Evolutionary conservation across 108 stramenopile genomes (phyloP).

Genomic region (Seminavis robusta): DNA sequence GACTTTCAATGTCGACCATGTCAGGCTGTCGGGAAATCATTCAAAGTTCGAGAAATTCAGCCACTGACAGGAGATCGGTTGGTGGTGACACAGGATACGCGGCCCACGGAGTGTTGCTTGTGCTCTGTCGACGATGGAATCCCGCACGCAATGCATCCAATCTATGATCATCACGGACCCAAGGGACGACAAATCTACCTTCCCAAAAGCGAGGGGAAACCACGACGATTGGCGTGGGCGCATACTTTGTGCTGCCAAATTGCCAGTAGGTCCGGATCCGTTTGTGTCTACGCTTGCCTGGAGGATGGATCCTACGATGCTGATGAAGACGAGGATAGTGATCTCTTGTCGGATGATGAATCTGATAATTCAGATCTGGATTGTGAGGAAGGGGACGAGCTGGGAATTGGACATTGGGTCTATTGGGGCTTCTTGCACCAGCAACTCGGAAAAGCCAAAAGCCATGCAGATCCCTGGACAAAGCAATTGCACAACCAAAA

Average conservation of each 20-base stretch:
- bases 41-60: constrained; percentile 19
- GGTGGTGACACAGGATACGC: constrained; percentile 17
- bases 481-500: constrained; percentile 1
- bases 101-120: constrained; percentile 51
- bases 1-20: constrained; percentile 50
- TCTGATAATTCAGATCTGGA: constrained; percentile 4
- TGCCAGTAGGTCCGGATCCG: constrained; percentile 7
- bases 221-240: constrained; percentile 45
- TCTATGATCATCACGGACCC: constrained; percentile 36
- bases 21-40: constrained; percentile 25
- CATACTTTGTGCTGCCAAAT: constrained; percentile 40
- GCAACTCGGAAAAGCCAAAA: constrained; percentile 9
- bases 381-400: neutral
- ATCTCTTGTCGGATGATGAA: neutral
- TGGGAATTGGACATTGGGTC: constrained; percentile 9
- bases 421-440: too few species aligned
- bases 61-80: constrained; percentile 17
- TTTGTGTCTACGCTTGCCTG: constrained; percentile 36
- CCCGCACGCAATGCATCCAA: constrained; percentile 59
- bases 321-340: constrained; percentile 13
- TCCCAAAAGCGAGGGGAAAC: constrained; percentile 8
- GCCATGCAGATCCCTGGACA: constrained; percentile 3
- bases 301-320: constrained; percentile 20
- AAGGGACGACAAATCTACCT: constrained; percentile 33
- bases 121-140: constrained; percentile 32